These are phyloP conservation scores for Suillus cothurnatus DNA, from an alignment of 768 basidiomycete species.

Conservation along the genomic window DNA sequence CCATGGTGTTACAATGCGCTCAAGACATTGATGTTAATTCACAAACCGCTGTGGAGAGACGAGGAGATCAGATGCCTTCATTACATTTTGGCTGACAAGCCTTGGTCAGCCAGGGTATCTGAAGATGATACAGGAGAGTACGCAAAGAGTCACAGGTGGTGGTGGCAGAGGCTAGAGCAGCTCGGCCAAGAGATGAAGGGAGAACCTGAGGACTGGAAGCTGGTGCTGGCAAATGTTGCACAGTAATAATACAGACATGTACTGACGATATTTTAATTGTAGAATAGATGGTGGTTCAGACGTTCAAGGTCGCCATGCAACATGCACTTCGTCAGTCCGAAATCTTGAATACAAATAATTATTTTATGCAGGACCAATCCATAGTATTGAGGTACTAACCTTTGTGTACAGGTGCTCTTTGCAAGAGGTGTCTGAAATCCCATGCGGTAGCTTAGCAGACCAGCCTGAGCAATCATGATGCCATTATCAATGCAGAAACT, in stretches of 20 bases:
- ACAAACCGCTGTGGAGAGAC: conserved; percentile 80
- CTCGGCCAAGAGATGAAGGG: conserved; percentile 45
- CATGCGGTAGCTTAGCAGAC: conserved; percentile 89
- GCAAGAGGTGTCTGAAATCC: conserved; percentile 75
- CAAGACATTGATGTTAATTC: conserved; percentile 78
- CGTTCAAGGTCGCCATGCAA: conserved; percentile 68
- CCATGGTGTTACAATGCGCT: conserved; percentile 92
- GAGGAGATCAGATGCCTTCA: conserved; percentile 85
- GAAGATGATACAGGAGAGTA: conserved; percentile 47
- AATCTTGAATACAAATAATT: conserved; percentile 53
- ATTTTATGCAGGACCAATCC: conserved; percentile 8
- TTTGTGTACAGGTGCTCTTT: conserved; percentile 89
- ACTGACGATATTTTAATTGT: neutral
- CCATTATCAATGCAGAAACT: conserved; percentile 99
- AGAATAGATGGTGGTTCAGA: neutral
- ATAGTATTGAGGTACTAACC: conserved; percentile 47
- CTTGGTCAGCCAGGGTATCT: conserved; percentile 65
- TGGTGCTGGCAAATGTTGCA: conserved; percentile 54
- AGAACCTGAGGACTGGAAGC: conserved; percentile 50
- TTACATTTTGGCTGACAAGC: conserved; percentile 86
- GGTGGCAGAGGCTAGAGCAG: conserved; percentile 70
- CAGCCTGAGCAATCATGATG: conserved; percentile 99
- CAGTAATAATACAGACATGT: conserved; percentile 5
- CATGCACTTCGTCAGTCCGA: conserved; percentile 92
- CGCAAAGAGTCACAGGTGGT: conserved; percentile 66